Evolutionary conservation across 1,284 basidiomycete genomes (phyloP), one percentile per base, ranked within the genome.

Genomic region (Albatrellus sp.): DNA sequence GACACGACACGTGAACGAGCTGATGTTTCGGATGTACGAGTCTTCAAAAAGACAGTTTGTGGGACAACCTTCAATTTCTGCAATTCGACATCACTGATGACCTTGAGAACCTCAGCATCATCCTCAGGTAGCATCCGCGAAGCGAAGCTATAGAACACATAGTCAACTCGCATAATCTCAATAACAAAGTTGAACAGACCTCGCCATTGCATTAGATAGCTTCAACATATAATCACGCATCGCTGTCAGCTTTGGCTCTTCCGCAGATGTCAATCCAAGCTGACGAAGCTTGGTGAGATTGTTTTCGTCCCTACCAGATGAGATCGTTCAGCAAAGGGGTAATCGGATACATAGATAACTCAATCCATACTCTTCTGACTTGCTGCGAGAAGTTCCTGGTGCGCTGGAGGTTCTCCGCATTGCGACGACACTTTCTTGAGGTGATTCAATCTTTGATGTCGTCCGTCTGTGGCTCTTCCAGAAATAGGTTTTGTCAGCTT

Each of bases 31-130:
- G 66, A 57, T 28, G 65, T 60, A 24, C 72, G 66, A 5, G 72
- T 61, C 50, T 80, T 89, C 53, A 98, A 72, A 63, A 99, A 98
- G 17, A 98, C 86, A 0, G 93, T 98, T 50, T 91, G 90, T 5
- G 91, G 91, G 0, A 92, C 88, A n/a, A 97, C 85, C 3, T 85
- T 81, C 36, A 93, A 73, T 57, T 89, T 87, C 59, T 86, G 80
- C 35, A 89, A 66, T 52, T 86, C 83, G 30, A 88, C 69, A 33
- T 79, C 74, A 9, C 72, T 72, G 9, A 70, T 77, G 8, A 77
- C 72, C 55, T 83, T 81, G 3, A 87, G 72, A 45, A 70, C 72
- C 24, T 80, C 80, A 0, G 72, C 62, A 52, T 83, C 80, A 29
- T 67, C 69, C 51, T 86, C 81, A 20, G 69, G 61, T 46, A 66